phyloP scores from a whole-genome alignment of 805 yeast species.

The Pichia paraexigua region DNA sequence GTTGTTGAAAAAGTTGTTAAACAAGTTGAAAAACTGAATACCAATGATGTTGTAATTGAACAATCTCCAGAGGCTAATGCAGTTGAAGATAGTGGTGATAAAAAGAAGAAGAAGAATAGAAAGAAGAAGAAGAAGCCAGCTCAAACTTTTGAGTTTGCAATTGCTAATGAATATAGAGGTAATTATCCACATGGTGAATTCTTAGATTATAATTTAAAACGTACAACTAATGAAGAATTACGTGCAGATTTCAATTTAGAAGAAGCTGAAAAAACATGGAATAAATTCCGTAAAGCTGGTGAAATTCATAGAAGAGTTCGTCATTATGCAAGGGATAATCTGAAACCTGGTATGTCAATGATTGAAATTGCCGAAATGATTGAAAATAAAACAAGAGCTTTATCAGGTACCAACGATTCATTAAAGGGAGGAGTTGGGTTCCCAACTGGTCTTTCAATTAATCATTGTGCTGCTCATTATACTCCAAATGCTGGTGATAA shows the following conservation, averaged over 20 bases:
- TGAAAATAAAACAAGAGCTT: constrained; percentile 74
- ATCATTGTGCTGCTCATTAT: constrained; percentile 95
- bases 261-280: constrained; percentile 43
- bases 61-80: constrained; percentile 3
- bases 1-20: constrained; percentile 1
- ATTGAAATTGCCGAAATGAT: constrained; percentile 83
- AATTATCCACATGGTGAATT: constrained; percentile 83
- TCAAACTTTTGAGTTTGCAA: constrained; percentile 38
- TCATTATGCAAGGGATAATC: constrained; percentile 59
- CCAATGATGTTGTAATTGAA: constrained; percentile 1
- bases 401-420: constrained; percentile 51
- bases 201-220: constrained; percentile 64
- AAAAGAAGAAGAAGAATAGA: constrained; percentile 47
- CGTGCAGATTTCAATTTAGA: constrained; percentile 4
- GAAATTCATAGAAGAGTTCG: constrained; percentile 93
- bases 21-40: not conserved
- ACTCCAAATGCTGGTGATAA: constrained; percentile 96
- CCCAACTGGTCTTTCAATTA: constrained; percentile 94
- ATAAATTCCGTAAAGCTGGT: constrained; percentile 91
- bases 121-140: constrained; percentile 49
- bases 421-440: constrained; percentile 87
- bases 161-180: constrained; percentile 59
- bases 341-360: constrained; percentile 90
- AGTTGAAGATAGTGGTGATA: constrained; percentile 22
- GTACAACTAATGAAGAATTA: constrained; percentile 83